These are phyloP conservation scores for Combretum micranthum DNA, from an alignment of 345 rosid genomes.

Conservation along the genomic window DNA sequence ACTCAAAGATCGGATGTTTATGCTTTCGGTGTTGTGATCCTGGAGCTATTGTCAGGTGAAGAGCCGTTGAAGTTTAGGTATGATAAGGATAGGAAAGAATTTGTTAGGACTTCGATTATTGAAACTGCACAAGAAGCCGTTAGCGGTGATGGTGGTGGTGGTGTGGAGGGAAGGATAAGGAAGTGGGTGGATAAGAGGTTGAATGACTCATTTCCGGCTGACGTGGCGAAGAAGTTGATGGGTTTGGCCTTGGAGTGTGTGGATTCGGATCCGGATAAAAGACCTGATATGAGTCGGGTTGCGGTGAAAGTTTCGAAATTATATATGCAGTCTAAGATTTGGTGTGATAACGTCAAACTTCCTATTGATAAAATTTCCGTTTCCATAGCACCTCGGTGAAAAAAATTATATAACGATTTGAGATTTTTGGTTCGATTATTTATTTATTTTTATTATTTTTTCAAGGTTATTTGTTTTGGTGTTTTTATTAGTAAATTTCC, in stretches of 20 bases:
- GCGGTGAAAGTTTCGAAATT: slow-evolving; percentile 66
- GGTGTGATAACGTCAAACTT: slow-evolving; percentile 40
- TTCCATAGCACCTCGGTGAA: slow-evolving; percentile 57
- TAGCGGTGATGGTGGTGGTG: slow-evolving; percentile 17
- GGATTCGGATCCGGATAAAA: slow-evolving; percentile 44
- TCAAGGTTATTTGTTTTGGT: not conserved
- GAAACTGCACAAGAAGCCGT: slow-evolving; percentile 50
- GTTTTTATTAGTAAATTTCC: no score
- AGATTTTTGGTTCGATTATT: not conserved
- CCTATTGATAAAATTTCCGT: slow-evolving; percentile 48
- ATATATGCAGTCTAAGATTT: slow-evolving; percentile 50
- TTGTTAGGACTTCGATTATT: slow-evolving; percentile 44
- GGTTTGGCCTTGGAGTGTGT: slow-evolving; percentile 68
- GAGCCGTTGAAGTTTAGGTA: slow-evolving; percentile 60
- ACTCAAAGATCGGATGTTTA: slow-evolving; percentile 74
- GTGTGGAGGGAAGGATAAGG: slow-evolving; percentile 38
- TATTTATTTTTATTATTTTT: not conserved
- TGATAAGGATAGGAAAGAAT: slow-evolving; percentile 36
- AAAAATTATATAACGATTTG: not conserved
- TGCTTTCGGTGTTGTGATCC: slow-evolving; percentile 70
- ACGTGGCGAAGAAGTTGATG: slow-evolving; percentile 47
- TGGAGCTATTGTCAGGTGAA: slow-evolving; percentile 74
- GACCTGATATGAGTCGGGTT: slow-evolving; percentile 87
- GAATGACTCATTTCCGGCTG: slow-evolving; percentile 71
- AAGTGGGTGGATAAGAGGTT: slow-evolving; percentile 70